Percentiles rank a stretch among this genome's conserved stretches.
These are phyloP conservation scores for Aureobasidium sp. DNA, from an alignment of 2,329 filamentous ascomycete species.

Conservation along the genomic window DNA sequence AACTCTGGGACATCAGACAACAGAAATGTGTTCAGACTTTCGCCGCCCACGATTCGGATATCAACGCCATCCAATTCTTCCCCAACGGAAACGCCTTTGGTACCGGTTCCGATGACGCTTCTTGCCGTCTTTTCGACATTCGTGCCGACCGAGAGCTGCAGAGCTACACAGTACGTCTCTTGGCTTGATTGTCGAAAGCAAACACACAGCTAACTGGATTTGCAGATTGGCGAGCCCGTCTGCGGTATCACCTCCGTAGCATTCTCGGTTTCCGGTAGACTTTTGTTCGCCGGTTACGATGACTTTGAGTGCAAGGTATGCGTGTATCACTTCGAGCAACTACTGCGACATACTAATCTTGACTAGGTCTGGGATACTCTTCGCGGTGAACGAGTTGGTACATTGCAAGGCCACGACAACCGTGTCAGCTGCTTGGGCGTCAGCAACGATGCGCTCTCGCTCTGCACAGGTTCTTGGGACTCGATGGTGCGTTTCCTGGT, in stretches of 20 bases:
- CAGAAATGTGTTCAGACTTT: constrained; percentile 99
- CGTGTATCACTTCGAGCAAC: constrained; percentile 5
- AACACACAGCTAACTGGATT: constrained; percentile 21
- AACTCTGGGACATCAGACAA: constrained; percentile 97
- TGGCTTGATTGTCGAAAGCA: too few species aligned
- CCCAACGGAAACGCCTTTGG: constrained; percentile 97
- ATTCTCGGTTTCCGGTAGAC: constrained; percentile 89
- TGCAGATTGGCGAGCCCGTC: constrained; percentile 87
- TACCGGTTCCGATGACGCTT: constrained; percentile 94
- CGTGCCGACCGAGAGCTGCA: constrained; percentile 79
- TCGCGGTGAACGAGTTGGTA: constrained; percentile 93
- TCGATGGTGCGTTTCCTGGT: constrained; percentile 62
- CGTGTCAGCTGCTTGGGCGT: constrained; percentile 97
- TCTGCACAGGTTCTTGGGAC: constrained; percentile 99
- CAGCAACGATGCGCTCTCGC: constrained; percentile 97
- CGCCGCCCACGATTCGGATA: constrained; percentile 95
- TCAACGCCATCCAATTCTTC: constrained; percentile 99
- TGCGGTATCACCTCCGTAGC: constrained; percentile 98
- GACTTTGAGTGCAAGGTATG: constrained; percentile 99
- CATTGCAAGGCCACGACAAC: constrained; percentile 95
- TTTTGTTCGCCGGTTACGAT: constrained; percentile 95
- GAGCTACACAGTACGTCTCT: constrained; percentile 53
- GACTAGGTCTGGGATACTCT: constrained; percentile 92
- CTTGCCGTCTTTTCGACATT: constrained; percentile 95
- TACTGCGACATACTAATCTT: constrained; percentile 20